Percentiles rank a stretch among this genome's conserved stretches.
Evolutionary conservation across 1,139 yeast genomes (phyloP).

Genomic region (Hemisphaericaspora subhashii): DNA sequence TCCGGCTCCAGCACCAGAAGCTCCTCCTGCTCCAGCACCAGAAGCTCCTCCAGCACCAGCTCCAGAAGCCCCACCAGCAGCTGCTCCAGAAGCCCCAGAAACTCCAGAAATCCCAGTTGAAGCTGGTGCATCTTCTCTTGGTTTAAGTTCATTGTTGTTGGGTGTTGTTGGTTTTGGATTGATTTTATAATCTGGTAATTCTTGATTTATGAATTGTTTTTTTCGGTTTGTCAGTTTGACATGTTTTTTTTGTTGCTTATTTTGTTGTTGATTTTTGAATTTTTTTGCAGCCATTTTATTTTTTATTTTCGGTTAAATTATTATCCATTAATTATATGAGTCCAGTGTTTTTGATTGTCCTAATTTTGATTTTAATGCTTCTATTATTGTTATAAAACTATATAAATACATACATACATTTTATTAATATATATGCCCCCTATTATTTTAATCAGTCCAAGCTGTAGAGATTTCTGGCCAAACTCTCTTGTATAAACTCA

Average conservation of each 20-base stretch:
- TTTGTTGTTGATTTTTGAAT: too few relatives aligned
- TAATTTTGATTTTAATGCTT: slow-evolving; percentile 1
- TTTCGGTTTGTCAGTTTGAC: neutral
- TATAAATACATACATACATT: neutral
- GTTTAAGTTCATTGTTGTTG: slow-evolving; percentile 17
- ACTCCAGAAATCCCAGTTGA: slow-evolving; percentile 12
- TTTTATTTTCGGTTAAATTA: too few relatives aligned
- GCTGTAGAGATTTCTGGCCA: slow-evolving; percentile 67
- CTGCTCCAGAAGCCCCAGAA: slow-evolving; percentile 6
- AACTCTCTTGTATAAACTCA: slow-evolving; percentile 90
- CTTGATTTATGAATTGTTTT: slow-evolving; percentile 1
- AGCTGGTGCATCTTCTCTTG: slow-evolving; percentile 11
- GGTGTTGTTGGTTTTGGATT: slow-evolving; percentile 7
- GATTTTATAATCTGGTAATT: slow-evolving; percentile 1
- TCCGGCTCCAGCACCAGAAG: neutral
- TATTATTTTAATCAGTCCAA: slow-evolving; percentile 25
- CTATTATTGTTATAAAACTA: neutral
- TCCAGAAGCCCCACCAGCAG: slow-evolving; percentile 7
- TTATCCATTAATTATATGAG: too few relatives aligned
- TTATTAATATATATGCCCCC: neutral
- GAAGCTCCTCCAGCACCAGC: slow-evolving; percentile 8
- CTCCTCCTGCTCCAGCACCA: slow-evolving; percentile 4
- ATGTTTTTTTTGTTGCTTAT: slow-evolving; percentile 5
- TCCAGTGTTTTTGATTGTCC: too few relatives aligned
- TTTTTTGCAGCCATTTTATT: slow-evolving; percentile 4